Conservation (phyloP, 2,329 filamentous ascomycete species). For the Pyrenophora tritici-repentis region DNA sequence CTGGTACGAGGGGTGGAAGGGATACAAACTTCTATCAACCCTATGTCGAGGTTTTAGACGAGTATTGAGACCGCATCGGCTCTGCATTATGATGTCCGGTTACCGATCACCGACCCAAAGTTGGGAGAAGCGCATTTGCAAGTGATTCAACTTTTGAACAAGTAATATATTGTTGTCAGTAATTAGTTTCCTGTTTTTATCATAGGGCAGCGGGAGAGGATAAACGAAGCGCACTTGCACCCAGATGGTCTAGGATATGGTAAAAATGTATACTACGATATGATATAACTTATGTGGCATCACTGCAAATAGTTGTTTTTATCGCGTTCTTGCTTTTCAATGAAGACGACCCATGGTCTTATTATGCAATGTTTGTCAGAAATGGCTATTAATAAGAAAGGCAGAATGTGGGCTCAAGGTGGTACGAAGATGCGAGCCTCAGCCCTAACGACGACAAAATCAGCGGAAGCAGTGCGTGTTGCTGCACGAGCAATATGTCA, state of each 20-base stretch:
- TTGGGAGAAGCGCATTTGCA: no score
- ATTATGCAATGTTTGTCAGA: slow-evolving; percentile 1
- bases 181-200: no score
- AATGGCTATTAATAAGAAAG: slow-evolving; percentile 15
- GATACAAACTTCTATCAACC: slow-evolving; percentile 23
- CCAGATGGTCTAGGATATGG: no score
- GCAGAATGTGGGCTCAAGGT: slow-evolving; percentile 3
- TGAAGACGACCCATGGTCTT: not conserved
- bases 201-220: no score
- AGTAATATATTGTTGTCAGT: no score
- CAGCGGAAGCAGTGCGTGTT: not conserved
- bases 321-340: not conserved
- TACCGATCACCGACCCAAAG: no score
- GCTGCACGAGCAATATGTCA: slow-evolving; percentile 26
- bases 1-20: slow-evolving; percentile 1
- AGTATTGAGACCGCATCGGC: slow-evolving; percentile 12
- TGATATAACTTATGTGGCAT: no score
- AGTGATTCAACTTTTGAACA: no score
- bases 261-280: no score
- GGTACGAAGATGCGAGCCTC: slow-evolving; percentile 1
- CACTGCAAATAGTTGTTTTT: not conserved
- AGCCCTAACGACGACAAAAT: slow-evolving; percentile 12
- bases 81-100: not conserved
- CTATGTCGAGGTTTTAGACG: slow-evolving; percentile 20
- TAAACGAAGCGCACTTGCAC: no score